Percentiles rank a stretch among this genome's conserved stretches.
Conservation (phyloP, 352 stramenopile genomes). For the Pythium plurisporium region DNA sequence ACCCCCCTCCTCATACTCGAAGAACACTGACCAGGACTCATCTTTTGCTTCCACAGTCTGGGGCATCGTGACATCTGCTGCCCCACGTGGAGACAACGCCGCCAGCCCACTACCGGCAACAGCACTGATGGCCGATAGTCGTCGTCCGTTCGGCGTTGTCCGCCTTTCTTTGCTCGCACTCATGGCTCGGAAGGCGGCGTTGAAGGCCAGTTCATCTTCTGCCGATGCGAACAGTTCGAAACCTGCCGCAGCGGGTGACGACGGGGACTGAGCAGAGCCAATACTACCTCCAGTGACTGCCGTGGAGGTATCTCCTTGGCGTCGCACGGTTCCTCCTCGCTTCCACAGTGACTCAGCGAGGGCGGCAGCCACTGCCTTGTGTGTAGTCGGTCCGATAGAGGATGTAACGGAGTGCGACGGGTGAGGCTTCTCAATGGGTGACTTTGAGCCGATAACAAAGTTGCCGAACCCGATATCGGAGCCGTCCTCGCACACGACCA, state of each 20-base stretch:
- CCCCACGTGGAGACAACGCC: neutral
- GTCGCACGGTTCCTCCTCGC: constrained; percentile 24
- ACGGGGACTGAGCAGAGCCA: neutral
- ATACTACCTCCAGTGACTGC: neutral
- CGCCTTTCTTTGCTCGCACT: constrained; percentile 24
- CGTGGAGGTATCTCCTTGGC: neutral
- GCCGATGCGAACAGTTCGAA: constrained; percentile 25
- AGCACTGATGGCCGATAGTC: constrained; percentile 10
- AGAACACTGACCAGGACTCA: too few species aligned
- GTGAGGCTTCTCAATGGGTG: neutral
- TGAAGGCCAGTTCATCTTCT: constrained; percentile 31
- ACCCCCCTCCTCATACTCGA: neutral
- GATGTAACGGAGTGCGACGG: neutral
- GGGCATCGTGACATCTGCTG: too few species aligned
- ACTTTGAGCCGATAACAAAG: constrained; percentile 9
- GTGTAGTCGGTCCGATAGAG: neutral
- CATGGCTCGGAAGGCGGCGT: constrained; percentile 29
- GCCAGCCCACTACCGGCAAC: neutral
- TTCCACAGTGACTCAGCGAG: constrained; percentile 54
- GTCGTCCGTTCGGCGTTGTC: neutral
- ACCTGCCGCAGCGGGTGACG: neutral
- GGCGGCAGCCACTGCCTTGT: neutral
- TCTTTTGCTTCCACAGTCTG: neutral
- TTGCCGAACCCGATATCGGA: constrained; percentile 18
- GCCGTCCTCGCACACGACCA: neutral